Base-by-base conservation (phyloP, 257 asterid species). In the Rauvolfia tetraphylla region DNA sequence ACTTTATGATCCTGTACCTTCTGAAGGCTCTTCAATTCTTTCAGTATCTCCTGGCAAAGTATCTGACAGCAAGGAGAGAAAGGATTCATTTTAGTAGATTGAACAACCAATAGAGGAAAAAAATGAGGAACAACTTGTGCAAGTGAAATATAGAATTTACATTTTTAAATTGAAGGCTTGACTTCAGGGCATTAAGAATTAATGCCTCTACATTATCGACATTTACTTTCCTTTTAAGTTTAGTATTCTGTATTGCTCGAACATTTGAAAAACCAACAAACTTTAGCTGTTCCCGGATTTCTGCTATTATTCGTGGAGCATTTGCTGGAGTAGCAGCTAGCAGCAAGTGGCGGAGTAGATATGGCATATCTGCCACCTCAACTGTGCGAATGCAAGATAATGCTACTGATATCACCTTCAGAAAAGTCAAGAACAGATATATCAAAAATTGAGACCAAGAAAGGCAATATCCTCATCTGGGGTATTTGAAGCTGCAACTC, bases 301-400 rank as follows among this genome's bases (percentile, higher is more conserved):
- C 88, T 69, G 96, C 88, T 74, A 92, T 85, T 83, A 92, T 86
- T 79, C 84, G 83, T 82, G 91, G 83, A 78, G 96, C 92, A 89
- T 91, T 92, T 77, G 89, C 81, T 41, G 92, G 83, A 31, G 88
- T 87, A 41, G 93, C 91, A 72, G 95, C 83, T 75, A 92, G 90
- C 81, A 92, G 87, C 81, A 92, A 87, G 79, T 87, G 89, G 78
- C 95, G 89, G 76, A 92, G 90, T 68, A 90, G 91, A 89, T 86
- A 89, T 18, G 97, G 93, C 90, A 90, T 88, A 82, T 92, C 87
- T 84, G 82, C 95, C 57, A 77, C 83, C 75, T 92, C 95, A 83
- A 89, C 88, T 57, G 97, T 90, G 79, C 96, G 86, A 80, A 92
- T 87, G 88, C 96, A 88, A 77, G 96, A 92, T 74, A 92, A 83